Conservation (phyloP, 225 moss, liverwort and hornwort genomes). For the Lunularia cruciata region DNA sequence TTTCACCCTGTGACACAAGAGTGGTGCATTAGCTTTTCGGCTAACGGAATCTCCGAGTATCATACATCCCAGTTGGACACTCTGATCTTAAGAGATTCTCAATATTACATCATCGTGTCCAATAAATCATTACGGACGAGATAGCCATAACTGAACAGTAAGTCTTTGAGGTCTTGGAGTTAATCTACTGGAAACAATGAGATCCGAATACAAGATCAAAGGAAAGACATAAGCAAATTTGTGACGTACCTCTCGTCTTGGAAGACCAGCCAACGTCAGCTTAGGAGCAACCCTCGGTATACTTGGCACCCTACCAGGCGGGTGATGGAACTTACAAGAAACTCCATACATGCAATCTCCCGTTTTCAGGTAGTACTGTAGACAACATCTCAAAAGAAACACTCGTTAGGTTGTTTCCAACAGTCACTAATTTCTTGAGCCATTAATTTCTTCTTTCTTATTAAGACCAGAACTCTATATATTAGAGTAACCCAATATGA, state of each 20-base stretch:
- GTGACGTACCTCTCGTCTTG: slow-evolving; percentile 88
- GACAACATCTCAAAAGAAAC: no score
- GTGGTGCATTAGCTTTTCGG: no score
- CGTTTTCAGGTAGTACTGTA: slow-evolving; percentile 81
- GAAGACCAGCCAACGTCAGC: slow-evolving; percentile 89
- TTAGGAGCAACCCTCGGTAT: slow-evolving; percentile 44
- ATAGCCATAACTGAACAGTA: no score
- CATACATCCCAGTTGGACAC: neutral
- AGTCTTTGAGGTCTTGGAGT: no score
- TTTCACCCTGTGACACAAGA: slow-evolving; percentile 55
- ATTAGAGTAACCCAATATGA: no score
- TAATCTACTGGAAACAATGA: no score
- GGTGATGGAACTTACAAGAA: slow-evolving; percentile 85
- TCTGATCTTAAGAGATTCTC: neutral
- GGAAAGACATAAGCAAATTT: neutral
- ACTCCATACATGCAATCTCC: slow-evolving; percentile 94
- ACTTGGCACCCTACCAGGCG: slow-evolving; percentile 69
- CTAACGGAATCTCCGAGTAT: no score
- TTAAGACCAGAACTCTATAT: no score
- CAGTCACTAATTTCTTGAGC: no score
- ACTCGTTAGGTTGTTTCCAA: no score
- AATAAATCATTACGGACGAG: neutral
- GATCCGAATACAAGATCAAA: no score
- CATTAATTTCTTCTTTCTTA: no score
- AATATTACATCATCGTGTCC: neutral